Evolutionary conservation across 2,329 filamentous ascomycete genomes (phyloP).

Genomic region (Fusarium sp.): DNA sequence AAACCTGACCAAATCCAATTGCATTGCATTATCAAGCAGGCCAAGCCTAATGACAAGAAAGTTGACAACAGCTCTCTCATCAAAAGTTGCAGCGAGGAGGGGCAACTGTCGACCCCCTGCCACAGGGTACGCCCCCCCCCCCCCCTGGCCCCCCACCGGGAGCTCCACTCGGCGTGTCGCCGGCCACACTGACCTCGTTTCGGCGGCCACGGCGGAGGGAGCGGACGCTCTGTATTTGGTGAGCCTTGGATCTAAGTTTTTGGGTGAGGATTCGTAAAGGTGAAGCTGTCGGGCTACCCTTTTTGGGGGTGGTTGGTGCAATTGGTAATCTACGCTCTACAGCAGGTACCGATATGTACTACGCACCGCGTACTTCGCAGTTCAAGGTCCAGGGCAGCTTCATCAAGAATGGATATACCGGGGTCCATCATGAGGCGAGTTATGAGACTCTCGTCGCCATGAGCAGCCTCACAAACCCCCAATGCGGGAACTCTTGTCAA

Average conservation of each 20-base stretch:
- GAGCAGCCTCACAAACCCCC: slow-evolving; percentile 17
- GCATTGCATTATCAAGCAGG: slow-evolving; percentile 16
- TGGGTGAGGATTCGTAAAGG: slow-evolving; percentile 17
- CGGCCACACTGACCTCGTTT: slow-evolving; percentile 41
- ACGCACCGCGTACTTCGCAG: background rate
- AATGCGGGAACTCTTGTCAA: background rate
- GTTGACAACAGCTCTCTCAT: slow-evolving; percentile 18
- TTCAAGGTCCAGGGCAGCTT: background rate
- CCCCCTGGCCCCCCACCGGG: slow-evolving; percentile 40
- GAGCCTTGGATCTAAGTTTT: slow-evolving; percentile 40
- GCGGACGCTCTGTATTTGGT: slow-evolving; percentile 31
- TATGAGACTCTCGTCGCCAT: slow-evolving; percentile 3
- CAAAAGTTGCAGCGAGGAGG: slow-evolving; percentile 36
- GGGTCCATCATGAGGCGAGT: slow-evolving; percentile 15
- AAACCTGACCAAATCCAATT: slow-evolving; percentile 5
- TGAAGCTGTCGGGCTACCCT: slow-evolving; percentile 31
- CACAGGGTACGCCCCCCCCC: slow-evolving; percentile 32
- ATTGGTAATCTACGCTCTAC: background rate
- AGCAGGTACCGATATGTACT: background rate
- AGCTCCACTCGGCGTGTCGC: slow-evolving; percentile 47
- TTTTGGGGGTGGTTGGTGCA: slow-evolving; percentile 25
- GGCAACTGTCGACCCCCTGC: slow-evolving; percentile 24
- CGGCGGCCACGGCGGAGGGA: slow-evolving; percentile 39
- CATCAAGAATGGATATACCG: background rate
- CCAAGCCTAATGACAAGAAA: slow-evolving; percentile 3